Evolutionary conservation across 176 grass and related monocot genomes (phyloP).

Genomic region (Puccinellia tenuiflora): DNA sequence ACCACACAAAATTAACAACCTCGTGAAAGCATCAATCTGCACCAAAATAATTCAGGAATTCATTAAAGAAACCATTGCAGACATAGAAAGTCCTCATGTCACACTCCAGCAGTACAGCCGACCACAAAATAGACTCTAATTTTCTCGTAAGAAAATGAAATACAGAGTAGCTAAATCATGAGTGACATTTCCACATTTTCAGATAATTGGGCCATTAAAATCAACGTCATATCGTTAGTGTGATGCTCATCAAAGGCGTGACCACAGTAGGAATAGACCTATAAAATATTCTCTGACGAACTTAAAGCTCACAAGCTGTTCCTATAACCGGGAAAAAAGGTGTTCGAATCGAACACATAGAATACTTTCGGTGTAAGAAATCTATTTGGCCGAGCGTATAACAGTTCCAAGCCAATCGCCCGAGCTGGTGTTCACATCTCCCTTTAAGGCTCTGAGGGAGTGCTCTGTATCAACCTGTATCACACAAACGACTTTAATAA

Average conservation of each 20-base stretch:
- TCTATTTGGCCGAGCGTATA: constrained; percentile 57
- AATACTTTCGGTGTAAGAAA: not conserved
- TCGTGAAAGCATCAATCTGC: no score
- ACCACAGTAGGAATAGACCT: not conserved
- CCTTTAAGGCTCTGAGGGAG: constrained; percentile 63
- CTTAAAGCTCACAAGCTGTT: not conserved
- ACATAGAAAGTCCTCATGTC: not conserved
- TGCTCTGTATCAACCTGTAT: constrained; percentile 71
- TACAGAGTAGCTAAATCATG: not conserved
- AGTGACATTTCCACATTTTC: not conserved
- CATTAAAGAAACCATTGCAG: not conserved
- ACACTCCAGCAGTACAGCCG: not conserved
- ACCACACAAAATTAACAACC: no score
- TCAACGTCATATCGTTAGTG: not conserved
- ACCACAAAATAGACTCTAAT: not conserved
- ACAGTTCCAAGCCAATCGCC: constrained; percentile 85
- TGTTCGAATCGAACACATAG: not conserved
- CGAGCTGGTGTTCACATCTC: constrained; percentile 46
- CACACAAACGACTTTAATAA: not conserved
- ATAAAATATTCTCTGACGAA: not conserved
- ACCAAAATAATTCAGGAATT: no score
- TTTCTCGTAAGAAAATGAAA: not conserved
- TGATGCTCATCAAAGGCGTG: not conserved
- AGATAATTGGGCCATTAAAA: not conserved
- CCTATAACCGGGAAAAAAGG: not conserved